Evolutionary conservation across 805 yeast species (phyloP).

Genomic region (Kodamaea neixiangensis): DNA sequence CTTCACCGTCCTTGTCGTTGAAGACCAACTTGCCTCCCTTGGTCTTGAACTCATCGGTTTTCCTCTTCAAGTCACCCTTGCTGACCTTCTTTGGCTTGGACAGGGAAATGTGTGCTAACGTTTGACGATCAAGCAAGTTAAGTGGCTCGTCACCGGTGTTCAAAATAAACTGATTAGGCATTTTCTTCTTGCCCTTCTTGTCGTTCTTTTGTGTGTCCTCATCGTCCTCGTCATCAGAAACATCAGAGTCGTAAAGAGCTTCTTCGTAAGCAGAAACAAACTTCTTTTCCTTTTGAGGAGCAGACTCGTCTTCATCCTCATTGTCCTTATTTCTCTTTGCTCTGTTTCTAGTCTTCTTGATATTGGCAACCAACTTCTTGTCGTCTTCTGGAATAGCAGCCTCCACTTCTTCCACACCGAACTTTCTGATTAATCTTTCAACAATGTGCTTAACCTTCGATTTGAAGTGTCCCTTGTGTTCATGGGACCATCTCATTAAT

Average conservation of each 20-base stretch:
- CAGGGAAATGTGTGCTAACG: conserved; percentile 86
- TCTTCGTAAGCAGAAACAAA: conserved; percentile 90
- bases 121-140: conserved; percentile 81
- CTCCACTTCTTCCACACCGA: conserved; percentile 86
- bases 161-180: conserved; percentile 65
- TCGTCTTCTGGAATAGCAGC: conserved; percentile 88
- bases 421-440: conserved; percentile 87
- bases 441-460: conserved; percentile 89
- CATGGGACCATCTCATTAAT: conserved; percentile 90
- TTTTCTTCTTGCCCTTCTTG: conserved; percentile 29
- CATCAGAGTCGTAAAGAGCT: conserved; percentile 75
- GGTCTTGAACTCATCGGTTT: conserved; percentile 47
- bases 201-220: conserved; percentile 44
- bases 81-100: conserved; percentile 70
- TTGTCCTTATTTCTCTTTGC: conserved; percentile 69
- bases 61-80: conserved; percentile 41
- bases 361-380: conserved; percentile 76
- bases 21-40: conserved; percentile 71
- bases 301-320: conserved; percentile 36
- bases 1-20: conserved; percentile 47
- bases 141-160: conserved; percentile 79
- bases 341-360: conserved; percentile 82
- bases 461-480: conserved; percentile 93
- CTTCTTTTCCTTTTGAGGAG: conserved; percentile 41
- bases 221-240: conserved; percentile 60